Percentiles rank a stretch among this genome's conserved stretches.
Conservation (phyloP, 768 basidiomycete genomes). For the Tulasnella sp. region DNA sequence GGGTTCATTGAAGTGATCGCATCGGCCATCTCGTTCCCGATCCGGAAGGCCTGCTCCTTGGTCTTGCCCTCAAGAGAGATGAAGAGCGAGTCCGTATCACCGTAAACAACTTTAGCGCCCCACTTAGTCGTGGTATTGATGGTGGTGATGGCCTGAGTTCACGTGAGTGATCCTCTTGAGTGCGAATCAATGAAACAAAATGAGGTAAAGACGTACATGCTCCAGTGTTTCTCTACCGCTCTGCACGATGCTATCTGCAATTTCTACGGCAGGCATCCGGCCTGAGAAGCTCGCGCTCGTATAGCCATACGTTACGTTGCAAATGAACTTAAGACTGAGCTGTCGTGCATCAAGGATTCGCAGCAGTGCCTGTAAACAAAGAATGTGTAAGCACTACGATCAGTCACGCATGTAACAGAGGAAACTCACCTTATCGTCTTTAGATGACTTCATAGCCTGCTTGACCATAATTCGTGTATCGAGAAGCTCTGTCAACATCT, state of each 20-base stretch:
- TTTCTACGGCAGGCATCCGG: constrained; percentile 95
- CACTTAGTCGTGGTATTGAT: constrained; percentile 72
- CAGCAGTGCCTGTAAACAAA: constrained; percentile 44
- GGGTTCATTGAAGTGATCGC: constrained; percentile 79
- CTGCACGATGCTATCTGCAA: constrained; percentile 96
- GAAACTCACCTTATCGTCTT: constrained; percentile 54
- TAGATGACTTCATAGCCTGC: constrained; percentile 79
- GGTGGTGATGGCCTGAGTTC: constrained; percentile 57
- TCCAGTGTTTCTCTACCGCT: constrained; percentile 91
- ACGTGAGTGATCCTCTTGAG: neutral
- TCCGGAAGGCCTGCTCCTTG: constrained; percentile 85
- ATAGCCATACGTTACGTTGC: constrained; percentile 93
- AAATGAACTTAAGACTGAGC: constrained; percentile 83
- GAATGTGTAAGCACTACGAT: constrained; percentile 10
- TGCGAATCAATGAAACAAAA: constrained; percentile 3
- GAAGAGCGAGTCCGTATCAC: constrained; percentile 95
- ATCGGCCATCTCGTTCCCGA: constrained; percentile 88
- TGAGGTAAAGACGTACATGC: constrained; percentile 41
- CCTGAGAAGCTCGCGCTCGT: constrained; percentile 91
- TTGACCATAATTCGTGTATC: constrained; percentile 98
- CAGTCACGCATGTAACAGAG: constrained; percentile 1
- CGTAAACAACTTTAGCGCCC: constrained; percentile 91
- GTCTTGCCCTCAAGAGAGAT: constrained; percentile 83
- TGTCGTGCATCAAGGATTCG: constrained; percentile 83
- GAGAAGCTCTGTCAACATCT: constrained; percentile 87